Conservation (phyloP, 441 rosid species). For the Daphne laureola region DNA sequence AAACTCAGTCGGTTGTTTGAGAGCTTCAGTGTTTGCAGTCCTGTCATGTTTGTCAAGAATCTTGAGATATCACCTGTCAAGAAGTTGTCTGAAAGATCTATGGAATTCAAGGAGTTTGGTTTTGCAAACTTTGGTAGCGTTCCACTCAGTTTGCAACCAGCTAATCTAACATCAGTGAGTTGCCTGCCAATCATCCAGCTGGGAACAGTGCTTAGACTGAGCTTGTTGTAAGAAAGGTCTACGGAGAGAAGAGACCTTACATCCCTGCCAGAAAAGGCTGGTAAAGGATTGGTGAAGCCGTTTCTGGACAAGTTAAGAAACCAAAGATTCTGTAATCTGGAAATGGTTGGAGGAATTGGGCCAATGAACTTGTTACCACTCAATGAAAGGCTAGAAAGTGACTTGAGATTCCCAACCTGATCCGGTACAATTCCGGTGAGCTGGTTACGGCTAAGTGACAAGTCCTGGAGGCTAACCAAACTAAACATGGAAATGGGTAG, state of each 20-base stretch:
- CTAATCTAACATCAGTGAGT: constrained; percentile 52
- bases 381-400: constrained; percentile 58
- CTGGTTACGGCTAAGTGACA: constrained; percentile 53
- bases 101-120: constrained; percentile 42
- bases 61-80: constrained; percentile 43
- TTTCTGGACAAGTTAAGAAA: constrained; percentile 76
- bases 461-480: constrained; percentile 39
- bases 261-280: constrained; percentile 35
- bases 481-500: constrained; percentile 50
- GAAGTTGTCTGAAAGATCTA: constrained; percentile 65
- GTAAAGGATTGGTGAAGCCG: constrained; percentile 51
- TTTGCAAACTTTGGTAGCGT: constrained; percentile 46
- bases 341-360: constrained; percentile 51
- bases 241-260: constrained; percentile 59
- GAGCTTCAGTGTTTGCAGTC: constrained; percentile 53
- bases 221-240: constrained; percentile 76
- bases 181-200: constrained; percentile 52
- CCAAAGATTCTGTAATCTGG: constrained; percentile 63
- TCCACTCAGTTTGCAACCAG: constrained; percentile 70
- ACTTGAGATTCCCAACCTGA: constrained; percentile 42
- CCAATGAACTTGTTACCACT: constrained; percentile 52
- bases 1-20: constrained; percentile 62
- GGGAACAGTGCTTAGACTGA: constrained; percentile 52
- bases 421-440: constrained; percentile 52
- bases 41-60: constrained; percentile 47